These are phyloP conservation scores for Puccinellia tenuiflora DNA, from an alignment of 176 grass and related monocot species.

Conservation along the genomic window DNA sequence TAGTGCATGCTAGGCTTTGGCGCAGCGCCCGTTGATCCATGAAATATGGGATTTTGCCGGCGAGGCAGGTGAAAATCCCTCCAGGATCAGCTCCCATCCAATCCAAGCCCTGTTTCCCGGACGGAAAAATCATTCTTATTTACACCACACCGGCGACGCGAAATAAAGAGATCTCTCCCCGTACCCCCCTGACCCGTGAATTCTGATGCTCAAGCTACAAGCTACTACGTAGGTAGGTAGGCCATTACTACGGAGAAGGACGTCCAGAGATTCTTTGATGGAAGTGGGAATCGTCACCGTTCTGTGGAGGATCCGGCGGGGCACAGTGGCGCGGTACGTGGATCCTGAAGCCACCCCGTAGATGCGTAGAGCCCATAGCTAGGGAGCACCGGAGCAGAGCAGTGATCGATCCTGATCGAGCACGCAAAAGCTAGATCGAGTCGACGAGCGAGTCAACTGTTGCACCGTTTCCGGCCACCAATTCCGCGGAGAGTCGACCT, in stretches of 20 bases:
- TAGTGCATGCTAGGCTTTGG: not conserved
- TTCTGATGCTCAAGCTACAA: constrained; percentile 5
- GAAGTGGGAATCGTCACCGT: not conserved
- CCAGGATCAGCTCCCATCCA: constrained; percentile 42
- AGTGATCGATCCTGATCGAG: not conserved
- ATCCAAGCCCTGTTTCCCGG: constrained; percentile 46
- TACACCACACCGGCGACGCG: not conserved
- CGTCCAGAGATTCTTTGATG: not conserved
- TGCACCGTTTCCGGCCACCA: not conserved
- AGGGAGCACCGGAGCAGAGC: not conserved
- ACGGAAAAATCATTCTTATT: constrained; percentile 37
- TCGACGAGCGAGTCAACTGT: constrained; percentile 19
- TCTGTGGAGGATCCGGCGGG: constrained; percentile 32
- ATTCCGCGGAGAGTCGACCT: constrained; percentile 23
- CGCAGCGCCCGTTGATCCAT: constrained; percentile 36
- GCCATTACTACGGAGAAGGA: too few relatives aligned
- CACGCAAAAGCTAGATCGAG: not conserved
- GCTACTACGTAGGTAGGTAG: not conserved
- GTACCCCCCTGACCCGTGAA: not conserved
- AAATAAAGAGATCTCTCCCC: not conserved
- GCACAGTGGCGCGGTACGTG: not conserved
- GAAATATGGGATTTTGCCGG: constrained; percentile 58
- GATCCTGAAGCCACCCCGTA: not conserved
- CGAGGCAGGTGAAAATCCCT: constrained; percentile 18
- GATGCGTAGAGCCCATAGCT: not conserved